Conservation (phyloP, 2,329 filamentous ascomycete species). For the Emergomyces orientalis region DNA sequence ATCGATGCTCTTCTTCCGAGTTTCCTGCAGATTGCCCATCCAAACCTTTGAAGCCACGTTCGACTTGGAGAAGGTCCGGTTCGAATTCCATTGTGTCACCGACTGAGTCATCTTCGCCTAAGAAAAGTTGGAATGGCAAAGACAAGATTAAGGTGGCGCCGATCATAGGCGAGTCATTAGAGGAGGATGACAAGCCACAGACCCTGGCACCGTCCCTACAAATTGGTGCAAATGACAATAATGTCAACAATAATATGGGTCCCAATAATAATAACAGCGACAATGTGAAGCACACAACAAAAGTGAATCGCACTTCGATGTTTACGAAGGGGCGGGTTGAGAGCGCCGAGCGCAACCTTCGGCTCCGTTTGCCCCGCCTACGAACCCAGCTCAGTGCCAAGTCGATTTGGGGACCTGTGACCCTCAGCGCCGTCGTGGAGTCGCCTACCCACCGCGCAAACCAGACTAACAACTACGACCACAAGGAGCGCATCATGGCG, state of each 20-base stretch:
- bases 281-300: not conserved
- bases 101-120: not conserved
- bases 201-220: not conserved
- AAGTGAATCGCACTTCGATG: not conserved
- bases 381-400: constrained; percentile 9
- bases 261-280: not conserved
- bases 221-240: not conserved
- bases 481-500: constrained; percentile 4
- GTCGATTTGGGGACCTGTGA: constrained; percentile 3
- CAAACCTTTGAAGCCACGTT: not conserved
- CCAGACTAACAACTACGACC: not conserved
- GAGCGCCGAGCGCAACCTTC: constrained; percentile 9
- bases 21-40: not conserved
- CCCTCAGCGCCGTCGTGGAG: constrained; percentile 14
- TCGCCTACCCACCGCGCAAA: constrained; percentile 8
- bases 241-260: too few relatives aligned
- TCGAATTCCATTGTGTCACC: not conserved
- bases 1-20: not conserved
- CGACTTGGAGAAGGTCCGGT: not conserved
- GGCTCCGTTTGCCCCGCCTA: constrained; percentile 13
- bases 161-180: not conserved
- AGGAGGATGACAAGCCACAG: not conserved
- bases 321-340: not conserved
- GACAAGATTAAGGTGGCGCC: not conserved
- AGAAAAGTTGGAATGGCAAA: constrained; percentile 2